phyloP scores from a whole-genome alignment of 306 rosid species.

The Gynostemma pentaphyllum region DNA sequence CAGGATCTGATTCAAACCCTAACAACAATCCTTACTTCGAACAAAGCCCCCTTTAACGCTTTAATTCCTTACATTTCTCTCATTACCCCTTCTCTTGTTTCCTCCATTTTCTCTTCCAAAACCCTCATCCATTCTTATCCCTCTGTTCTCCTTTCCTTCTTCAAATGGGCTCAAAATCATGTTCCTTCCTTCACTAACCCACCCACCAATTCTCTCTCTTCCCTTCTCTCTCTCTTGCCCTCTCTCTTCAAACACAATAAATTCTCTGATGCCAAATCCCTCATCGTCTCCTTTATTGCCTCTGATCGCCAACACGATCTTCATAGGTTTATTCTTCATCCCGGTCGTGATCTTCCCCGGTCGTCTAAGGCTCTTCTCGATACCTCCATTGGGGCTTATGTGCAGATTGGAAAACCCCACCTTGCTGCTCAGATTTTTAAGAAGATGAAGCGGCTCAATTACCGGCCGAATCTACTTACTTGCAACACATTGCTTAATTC shows the following conservation, averaged over 20 bases:
- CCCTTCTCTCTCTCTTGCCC: conserved; percentile 56
- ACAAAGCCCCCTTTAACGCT: conserved; percentile 4
- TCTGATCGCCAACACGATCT: conserved; percentile 45
- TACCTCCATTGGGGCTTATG: conserved; percentile 62
- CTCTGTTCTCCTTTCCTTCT: conserved; percentile 37
- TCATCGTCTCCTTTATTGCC: conserved; percentile 50
- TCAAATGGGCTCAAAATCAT: conserved; percentile 40
- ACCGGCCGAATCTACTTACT: conserved; percentile 49
- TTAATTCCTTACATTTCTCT: conserved; percentile 31
- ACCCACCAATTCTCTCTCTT: conserved; percentile 6
- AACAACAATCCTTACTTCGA: conserved; percentile 15
- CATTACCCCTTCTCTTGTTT: conserved; percentile 33
- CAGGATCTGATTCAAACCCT: conserved; percentile 21
- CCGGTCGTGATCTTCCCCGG: conserved; percentile 15
- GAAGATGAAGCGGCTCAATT: conserved; percentile 48
- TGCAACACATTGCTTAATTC: conserved; percentile 56
- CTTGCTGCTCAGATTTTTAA: conserved; percentile 48
- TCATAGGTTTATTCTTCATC: conserved; percentile 39
- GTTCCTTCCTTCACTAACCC: conserved; percentile 45
- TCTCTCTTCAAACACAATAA: conserved; percentile 40
- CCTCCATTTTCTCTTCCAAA: conserved; percentile 41
- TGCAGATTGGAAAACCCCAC: conserved; percentile 33
- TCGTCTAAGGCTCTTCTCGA: conserved; percentile 38
- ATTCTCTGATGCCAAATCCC: conserved; percentile 57
- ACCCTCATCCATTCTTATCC: conserved; percentile 34